Evolutionary conservation across 2,329 filamentous ascomycete genomes (phyloP), one percentile per base, ranked within the genome.

Genomic region (Huntiella savannae): DNA sequence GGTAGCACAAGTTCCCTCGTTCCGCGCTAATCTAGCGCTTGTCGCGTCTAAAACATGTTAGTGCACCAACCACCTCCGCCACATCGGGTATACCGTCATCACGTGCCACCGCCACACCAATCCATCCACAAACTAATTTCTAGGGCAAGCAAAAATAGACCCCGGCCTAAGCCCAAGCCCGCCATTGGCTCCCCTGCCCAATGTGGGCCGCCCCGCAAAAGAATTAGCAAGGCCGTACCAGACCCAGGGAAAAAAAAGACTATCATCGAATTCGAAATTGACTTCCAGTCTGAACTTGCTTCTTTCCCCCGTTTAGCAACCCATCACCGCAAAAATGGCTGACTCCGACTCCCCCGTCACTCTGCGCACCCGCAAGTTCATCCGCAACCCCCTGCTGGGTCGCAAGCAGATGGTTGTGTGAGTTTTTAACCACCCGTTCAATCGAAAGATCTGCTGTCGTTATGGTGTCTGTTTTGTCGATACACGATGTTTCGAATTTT

Each of bases 321-420:
- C 43, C 39, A 49, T 43, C 46, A 67, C 62, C 69, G 70, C 70
- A 73, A 92, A 70, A 68, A 94, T 95, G 88, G 82, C 87, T 71
- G 82, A 87, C 71, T 69, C 70, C 63, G 79, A 84, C 65, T 68
- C 69, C 60, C 70, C 79, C 64, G 79, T 86, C 65, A 86, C 81
- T 62, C 71, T 87, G 72, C 79, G 91, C 75, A 98, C 91, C 71
- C 88, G 91, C 83, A 96, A 96, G 77, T 98, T 98, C 83, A 92
- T 96, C 73, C 85, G 87, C 75, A 98, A 98, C 80, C 84, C 91
- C 68, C 85, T 98, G 64, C 81, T 98, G 66, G 85, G 82, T 67
- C 83, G 88, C 69, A 94, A 93, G 79, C 88, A 96, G 81, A 94
- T 96, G 85, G 88, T 95, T 71, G 83, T 95, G 88, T 95, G 85